Percentiles rank a stretch among this genome's conserved stretches.
These are phyloP conservation scores for Apophysomyces variabilis DNA, from an alignment of 371 early-diverging fungal species.

Conservation along the genomic window DNA sequence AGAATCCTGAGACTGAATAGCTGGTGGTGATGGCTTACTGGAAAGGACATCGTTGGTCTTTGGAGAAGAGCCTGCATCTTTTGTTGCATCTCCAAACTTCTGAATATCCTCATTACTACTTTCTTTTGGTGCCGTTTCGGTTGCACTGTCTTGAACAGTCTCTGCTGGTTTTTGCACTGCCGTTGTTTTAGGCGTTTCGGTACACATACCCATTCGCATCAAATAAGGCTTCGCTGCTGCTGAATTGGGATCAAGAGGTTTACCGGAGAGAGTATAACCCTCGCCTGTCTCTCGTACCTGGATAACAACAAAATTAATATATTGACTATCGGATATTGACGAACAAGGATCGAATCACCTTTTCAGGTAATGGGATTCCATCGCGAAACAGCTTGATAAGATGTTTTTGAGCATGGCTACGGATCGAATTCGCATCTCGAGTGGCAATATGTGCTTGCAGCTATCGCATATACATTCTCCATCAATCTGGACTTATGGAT, in stretches of 20 bases:
- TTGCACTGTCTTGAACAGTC: not conserved
- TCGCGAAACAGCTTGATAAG: conserved; percentile 89
- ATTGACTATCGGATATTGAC: not conserved
- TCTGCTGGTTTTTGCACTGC: not conserved
- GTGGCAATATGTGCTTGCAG: conserved; percentile 75
- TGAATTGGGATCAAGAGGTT: conserved; percentile 85
- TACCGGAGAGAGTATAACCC: conserved; percentile 89
- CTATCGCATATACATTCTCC: conserved; percentile 31
- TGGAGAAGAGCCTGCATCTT: not conserved
- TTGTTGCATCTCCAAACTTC: not conserved
- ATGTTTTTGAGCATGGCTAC: conserved; percentile 91
- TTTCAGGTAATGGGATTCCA: conserved; percentile 76
- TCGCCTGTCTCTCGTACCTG: conserved; percentile 76
- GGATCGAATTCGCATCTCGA: conserved; percentile 80
- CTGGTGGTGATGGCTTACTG: not conserved
- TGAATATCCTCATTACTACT: not conserved
- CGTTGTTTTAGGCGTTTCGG: not conserved
- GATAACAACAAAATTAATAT: not conserved
- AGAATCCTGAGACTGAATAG: not conserved
- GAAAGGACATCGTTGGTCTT: not conserved
- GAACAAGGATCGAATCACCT: conserved; percentile 39
- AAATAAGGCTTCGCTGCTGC: conserved; percentile 86
- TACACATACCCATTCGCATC: conserved; percentile 23
- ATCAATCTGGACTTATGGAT: not conserved
- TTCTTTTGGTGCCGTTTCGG: not conserved